Conservation (phyloP, 306 rosid genomes). For the Cucumis cinereus region DNA sequence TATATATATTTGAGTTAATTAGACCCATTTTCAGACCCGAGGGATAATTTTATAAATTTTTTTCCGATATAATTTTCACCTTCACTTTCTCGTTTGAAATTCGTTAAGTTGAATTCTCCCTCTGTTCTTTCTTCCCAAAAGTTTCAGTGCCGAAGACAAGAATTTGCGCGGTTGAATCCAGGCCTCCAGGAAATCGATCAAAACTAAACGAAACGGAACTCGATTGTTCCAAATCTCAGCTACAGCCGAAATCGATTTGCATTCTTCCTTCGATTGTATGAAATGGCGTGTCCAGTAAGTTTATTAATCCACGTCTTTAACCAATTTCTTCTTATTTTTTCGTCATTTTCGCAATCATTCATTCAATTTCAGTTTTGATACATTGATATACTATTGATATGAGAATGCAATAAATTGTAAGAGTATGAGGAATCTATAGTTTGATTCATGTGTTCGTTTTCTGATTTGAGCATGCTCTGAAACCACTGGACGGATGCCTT, state of each 20-base stretch:
- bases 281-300: background rate
- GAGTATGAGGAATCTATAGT: background rate
- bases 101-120: too few relatives aligned
- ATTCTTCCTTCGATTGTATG: background rate
- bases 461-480: constrained; percentile 41
- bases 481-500: constrained; percentile 77
- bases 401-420: constrained; percentile 3
- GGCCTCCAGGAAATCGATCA: background rate
- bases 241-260: background rate
- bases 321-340: background rate
- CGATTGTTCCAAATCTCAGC: background rate
- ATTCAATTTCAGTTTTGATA: background rate
- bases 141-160: background rate
- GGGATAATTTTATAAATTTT: too few relatives aligned
- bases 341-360: background rate
- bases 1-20: too few relatives aligned
- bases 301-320: background rate
- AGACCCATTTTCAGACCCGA: too few relatives aligned
- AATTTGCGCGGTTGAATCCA: background rate
- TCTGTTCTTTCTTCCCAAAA: background rate
- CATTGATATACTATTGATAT: constrained; percentile 5
- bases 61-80: too few relatives aligned
- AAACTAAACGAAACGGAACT: background rate
- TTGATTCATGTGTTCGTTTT: constrained; percentile 5
- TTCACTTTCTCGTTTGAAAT: too few relatives aligned